Evolutionary conservation across 2,329 filamentous ascomycete genomes (phyloP), one percentile per base, ranked within the genome.

Genomic region (Fusarium agapanthi): DNA sequence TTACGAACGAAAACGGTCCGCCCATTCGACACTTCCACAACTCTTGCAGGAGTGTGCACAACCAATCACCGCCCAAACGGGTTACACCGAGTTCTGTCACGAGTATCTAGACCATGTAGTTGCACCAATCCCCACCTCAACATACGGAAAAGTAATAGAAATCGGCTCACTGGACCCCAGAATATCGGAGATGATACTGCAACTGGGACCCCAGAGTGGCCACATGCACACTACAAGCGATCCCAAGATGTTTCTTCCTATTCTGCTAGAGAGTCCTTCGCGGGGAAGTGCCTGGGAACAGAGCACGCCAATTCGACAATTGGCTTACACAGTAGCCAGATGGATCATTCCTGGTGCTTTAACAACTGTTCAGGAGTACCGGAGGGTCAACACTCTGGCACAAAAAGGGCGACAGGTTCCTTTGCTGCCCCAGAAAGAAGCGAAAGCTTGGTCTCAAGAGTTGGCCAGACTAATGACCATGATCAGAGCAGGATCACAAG

Each of bases 221-320:
- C 48, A 53, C 24, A 63, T 62, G 5, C 69, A 79, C 6, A 65
- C 72, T 2, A 75, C 81, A 3, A 22, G 43, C 26, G 38, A 72
- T 10, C 26, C 55, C 18, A 81, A 86, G 44, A 85, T 93, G 18
- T 95, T 92, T 77, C 84, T 95, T 2, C 90, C 91, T 0, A 84
- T 91, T 28, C 79, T 94, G 1, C 81, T 90, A 15, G 90, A 92
- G 70, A 86, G 85, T 63, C 86, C 86, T 24, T 76, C 79, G n/a
- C 84, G 86, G 35, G 84, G 85, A 47, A 90, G 86, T 74, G 87
- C 88, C 22, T 91, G 90, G 89, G 84, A 85, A 59, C 82, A 86
- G 64, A 88, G 88, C 61, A 83, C 82, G 32, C 61, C 77, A 13
- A 81, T 89, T 37, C 84, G 90, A 20, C 83, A 83, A 51, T 72